Conservation (phyloP, 768 basidiomycete species). For the Leucogyrophana mollusca region DNA sequence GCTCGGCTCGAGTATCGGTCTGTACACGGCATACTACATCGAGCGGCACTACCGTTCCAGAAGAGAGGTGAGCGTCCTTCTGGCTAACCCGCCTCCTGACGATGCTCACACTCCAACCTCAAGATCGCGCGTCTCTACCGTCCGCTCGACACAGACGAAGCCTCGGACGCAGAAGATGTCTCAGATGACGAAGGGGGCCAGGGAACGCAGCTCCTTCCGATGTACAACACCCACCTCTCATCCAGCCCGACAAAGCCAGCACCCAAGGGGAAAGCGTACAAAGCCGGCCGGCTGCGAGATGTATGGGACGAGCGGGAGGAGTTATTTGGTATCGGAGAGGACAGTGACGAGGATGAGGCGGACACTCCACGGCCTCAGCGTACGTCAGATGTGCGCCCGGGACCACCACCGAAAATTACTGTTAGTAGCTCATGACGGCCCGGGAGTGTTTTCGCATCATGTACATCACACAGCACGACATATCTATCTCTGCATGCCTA, state of each 20-base stretch:
- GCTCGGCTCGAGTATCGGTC: conserved; percentile 67
- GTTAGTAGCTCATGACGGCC: conserved; percentile 21
- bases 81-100: too few species aligned
- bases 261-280: conserved; percentile 26
- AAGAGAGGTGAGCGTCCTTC: conserved; percentile 55
- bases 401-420: conserved; percentile 26
- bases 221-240: conserved; percentile 27
- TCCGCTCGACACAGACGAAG: conserved; percentile 55
- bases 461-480: conserved; percentile 29
- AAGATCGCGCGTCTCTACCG: conserved; percentile 80
- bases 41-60: conserved; percentile 77
- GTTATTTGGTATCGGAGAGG: conserved; percentile 64
- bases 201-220: conserved; percentile 60
- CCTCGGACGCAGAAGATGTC: conserved; percentile 52
- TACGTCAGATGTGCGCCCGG: conserved; percentile 8
- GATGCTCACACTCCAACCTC: neutral
- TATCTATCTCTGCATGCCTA: too few species aligned
- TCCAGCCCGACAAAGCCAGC: conserved; percentile 16
- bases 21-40: conserved; percentile 63
- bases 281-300: conserved; percentile 46
- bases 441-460: conserved; percentile 18
- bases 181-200: conserved; percentile 42
- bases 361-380: conserved; percentile 8
- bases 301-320: conserved; percentile 83
- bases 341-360: conserved; percentile 52